Evolutionary conservation across 768 basidiomycete species (phyloP).

Genomic region (Chalciporus piperatus): DNA sequence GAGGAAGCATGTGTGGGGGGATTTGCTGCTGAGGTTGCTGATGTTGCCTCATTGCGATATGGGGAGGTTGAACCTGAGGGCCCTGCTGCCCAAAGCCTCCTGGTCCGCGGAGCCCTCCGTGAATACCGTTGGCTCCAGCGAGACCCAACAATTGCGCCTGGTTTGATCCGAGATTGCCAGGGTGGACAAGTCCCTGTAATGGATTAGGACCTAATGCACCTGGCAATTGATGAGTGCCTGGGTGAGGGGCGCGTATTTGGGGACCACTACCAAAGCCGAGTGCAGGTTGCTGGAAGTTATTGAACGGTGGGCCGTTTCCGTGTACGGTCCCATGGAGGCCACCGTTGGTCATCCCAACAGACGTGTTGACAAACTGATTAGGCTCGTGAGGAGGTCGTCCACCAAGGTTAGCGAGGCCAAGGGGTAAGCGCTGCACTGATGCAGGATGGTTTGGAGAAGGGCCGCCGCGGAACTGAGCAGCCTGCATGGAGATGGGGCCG

Average conservation of each 20-base stretch:
- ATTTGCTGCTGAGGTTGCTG: slow-evolving; percentile 47
- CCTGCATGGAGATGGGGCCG: slow-evolving; percentile 54
- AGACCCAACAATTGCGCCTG: slow-evolving; percentile 46
- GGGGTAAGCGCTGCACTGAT: slow-evolving; percentile 63
- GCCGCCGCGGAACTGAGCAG: slow-evolving; percentile 64
- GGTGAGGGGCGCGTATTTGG: slow-evolving; percentile 51
- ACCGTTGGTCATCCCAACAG: slow-evolving; percentile 45
- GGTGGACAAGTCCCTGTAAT: slow-evolving; percentile 53
- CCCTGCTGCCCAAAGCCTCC: slow-evolving; percentile 38
- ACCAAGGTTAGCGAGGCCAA: slow-evolving; percentile 79
- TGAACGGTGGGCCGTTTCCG: slow-evolving; percentile 49
- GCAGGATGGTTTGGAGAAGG: slow-evolving; percentile 59
- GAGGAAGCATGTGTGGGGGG: slow-evolving; percentile 49
- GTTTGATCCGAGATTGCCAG: slow-evolving; percentile 50
- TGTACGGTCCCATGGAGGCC: slow-evolving; percentile 47
- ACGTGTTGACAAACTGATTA: slow-evolving; percentile 49
- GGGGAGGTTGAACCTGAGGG: slow-evolving; percentile 30
- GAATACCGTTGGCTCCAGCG: slow-evolving; percentile 42
- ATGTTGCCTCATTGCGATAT: slow-evolving; percentile 33
- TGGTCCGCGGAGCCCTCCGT: slow-evolving; percentile 45
- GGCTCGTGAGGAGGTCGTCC: slow-evolving; percentile 80
- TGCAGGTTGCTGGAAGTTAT: slow-evolving; percentile 47
- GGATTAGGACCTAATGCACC: slow-evolving; percentile 45
- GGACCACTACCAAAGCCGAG: slow-evolving; percentile 42
- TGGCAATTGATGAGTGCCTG: slow-evolving; percentile 46